Percentiles rank a stretch among this genome's conserved stretches.
These are phyloP conservation scores for Rhododendron williamsianum DNA, from an alignment of 148 eudicot species.

Conservation along the genomic window DNA sequence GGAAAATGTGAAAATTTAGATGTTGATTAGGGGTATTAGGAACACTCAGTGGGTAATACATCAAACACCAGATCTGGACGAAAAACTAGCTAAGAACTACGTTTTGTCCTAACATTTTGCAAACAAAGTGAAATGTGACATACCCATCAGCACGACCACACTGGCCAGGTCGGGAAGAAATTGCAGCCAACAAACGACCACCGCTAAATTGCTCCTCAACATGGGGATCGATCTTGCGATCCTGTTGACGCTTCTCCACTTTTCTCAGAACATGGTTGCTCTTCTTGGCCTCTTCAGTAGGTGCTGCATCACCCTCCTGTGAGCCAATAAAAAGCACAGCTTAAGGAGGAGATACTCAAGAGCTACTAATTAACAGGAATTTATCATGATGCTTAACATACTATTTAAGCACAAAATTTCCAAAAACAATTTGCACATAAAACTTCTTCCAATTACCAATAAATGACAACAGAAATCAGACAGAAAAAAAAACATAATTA, in stretches of 20 bases:
- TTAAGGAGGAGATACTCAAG: background rate
- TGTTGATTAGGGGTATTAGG: background rate
- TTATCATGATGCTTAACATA: background rate
- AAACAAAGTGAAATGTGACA: background rate
- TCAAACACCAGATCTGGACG: background rate
- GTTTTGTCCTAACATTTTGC: background rate
- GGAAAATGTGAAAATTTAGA: background rate
- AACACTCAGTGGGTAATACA: background rate
- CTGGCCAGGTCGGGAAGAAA: slow-evolving; percentile 49
- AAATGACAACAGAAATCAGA: background rate
- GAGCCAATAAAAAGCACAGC: background rate
- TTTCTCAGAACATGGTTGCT: slow-evolving; percentile 40
- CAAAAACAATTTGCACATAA: background rate
- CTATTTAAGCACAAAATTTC: background rate
- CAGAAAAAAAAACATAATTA: background rate
- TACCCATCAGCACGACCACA: slow-evolving; percentile 53
- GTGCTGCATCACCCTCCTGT: slow-evolving; percentile 25
- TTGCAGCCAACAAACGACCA: slow-evolving; percentile 43
- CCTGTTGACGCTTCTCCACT: slow-evolving; percentile 39
- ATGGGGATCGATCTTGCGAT: slow-evolving; percentile 37
- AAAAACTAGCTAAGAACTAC: background rate
- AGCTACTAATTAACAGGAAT: background rate
- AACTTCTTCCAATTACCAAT: background rate
- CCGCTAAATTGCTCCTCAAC: slow-evolving; percentile 47
- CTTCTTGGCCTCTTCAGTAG: slow-evolving; percentile 39